Evolutionary conservation across 1,284 basidiomycete species (phyloP), one percentile per base, ranked within the genome.

Genomic region (Boletus holoroseus): DNA sequence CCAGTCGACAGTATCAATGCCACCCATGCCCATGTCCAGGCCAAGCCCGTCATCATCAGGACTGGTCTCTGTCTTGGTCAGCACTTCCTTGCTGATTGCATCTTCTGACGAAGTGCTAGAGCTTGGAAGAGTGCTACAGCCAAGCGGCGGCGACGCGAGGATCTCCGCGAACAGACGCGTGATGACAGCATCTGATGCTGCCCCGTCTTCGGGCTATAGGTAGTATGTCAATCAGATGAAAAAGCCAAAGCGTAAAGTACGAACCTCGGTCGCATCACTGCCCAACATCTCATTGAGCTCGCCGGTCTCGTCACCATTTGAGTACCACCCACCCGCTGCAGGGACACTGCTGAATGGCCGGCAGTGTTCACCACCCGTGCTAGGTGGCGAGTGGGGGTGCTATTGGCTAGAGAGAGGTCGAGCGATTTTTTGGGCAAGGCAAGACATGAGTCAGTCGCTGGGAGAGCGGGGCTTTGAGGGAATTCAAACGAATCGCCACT

Each of bases 331-430:
- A 87, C 87, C 88, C 87, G 88, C 88, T 90, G 88, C 88, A 83
- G 85, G 88, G 88, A 75, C 81, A 80, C 76, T 76, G 76, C 71
- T 65, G 75, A 66, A 61, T 55, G 70, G 66, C 68, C 71, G 68
- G 73, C 76, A 75, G 77, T 78, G 81, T 76, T 82, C 88, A 79
- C 88, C 88, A 91, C 84, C 88, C 88, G 87, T 91, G 88, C 88
- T 85, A 86, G 83, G 83, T 91, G 88, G 88, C 88, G 81, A 91
- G 88, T 85, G 81, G 85, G 73, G 67, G 83, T 76, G 67, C 69
- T 63, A 52, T 60, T 68, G 61, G 60, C 53, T 58, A 56, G 55
- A 38, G 64, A 63, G 34, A 65, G 58, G 54, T 67, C 58, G 38
- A 66, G 49, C 43, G 54, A 50, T 22, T 56, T 49, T 48, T 53